Conservation (phyloP, 306 rosid species). For the Abrus precatorius region DNA sequence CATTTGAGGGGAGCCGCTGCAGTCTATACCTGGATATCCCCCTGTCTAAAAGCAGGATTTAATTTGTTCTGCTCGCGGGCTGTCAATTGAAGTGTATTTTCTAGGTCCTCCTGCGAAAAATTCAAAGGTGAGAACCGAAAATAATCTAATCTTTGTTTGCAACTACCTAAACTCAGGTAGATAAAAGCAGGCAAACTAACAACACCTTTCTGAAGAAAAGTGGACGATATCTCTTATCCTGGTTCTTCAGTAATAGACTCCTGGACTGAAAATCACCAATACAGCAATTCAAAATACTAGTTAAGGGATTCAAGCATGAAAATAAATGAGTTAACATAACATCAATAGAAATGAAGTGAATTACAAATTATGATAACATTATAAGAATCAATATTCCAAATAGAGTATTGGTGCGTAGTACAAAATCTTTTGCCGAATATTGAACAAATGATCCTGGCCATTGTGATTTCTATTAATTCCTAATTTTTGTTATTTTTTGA, state of each 20-base stretch:
- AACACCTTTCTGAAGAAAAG: constrained; percentile 90
- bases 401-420: not conserved
- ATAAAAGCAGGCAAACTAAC: constrained; percentile 41
- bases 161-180: constrained; percentile 32
- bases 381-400: constrained; percentile 1
- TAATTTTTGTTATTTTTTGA: no score
- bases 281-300: constrained; percentile 43
- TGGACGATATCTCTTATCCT: constrained; percentile 89
- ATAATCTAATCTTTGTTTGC: constrained; percentile 34
- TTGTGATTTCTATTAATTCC: no score
- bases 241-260: constrained; percentile 81
- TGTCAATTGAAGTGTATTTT: constrained; percentile 73
- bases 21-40: constrained; percentile 83
- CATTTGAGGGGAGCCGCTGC: constrained; percentile 22
- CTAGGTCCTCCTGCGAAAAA: constrained; percentile 83
- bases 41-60: constrained; percentile 69
- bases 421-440: no score
- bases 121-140: constrained; percentile 34
- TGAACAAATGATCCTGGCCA: no score
- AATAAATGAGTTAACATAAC: not conserved
- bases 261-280: constrained; percentile 68
- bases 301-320: constrained; percentile 34
- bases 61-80: constrained; percentile 70
- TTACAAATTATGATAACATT: constrained; percentile 32
- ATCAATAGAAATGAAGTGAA: constrained; percentile 39